These are phyloP conservation scores for Arachnomyces sp. DNA, from an alignment of 2,329 filamentous ascomycete species.

Conservation along the genomic window DNA sequence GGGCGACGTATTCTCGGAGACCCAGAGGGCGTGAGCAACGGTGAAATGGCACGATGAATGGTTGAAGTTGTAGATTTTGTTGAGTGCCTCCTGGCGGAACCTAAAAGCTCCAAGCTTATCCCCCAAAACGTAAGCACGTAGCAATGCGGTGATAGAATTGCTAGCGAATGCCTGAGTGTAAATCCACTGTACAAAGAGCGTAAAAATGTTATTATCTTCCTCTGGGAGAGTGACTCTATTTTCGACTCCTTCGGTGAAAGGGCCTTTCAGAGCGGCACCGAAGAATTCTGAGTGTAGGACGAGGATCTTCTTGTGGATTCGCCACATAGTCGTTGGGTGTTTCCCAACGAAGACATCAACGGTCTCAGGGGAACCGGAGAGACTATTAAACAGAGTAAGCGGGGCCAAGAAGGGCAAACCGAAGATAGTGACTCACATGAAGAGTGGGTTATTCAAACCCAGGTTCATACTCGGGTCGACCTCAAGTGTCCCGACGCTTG, in stretches of 20 bases:
- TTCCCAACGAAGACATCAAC: conserved; percentile 9
- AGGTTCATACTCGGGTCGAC: too few species aligned
- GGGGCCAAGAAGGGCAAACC: background rate
- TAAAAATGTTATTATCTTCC: conserved; percentile 6
- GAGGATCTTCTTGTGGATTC: conserved; percentile 8
- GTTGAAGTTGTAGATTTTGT: conserved; percentile 6
- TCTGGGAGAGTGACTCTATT: conserved; percentile 6
- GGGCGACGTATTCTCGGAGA: conserved; percentile 5
- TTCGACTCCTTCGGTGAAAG: conserved; percentile 6
- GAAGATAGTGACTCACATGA: conserved; percentile 2
- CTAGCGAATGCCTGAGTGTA: conserved; percentile 6
- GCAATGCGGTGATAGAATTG: background rate
- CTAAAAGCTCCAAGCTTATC: conserved; percentile 3
- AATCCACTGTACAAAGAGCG: conserved; percentile 11
- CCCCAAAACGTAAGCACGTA: conserved; percentile 7
- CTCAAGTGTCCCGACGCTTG: conserved; percentile 3
- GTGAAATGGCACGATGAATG: conserved; percentile 1
- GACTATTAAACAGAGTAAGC: conserved; percentile 1
- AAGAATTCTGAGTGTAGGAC: conserved; percentile 5
- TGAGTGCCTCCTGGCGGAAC: conserved; percentile 3
- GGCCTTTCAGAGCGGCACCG: background rate
- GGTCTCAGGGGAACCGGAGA: conserved; percentile 4
- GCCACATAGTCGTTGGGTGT: conserved; percentile 1
- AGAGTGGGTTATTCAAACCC: conserved; percentile 4
- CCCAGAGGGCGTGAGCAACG: conserved; percentile 5